These are phyloP conservation scores for Botrytis porri DNA, from an alignment of 2,329 filamentous ascomycete genomes.

Conservation along the genomic window DNA sequence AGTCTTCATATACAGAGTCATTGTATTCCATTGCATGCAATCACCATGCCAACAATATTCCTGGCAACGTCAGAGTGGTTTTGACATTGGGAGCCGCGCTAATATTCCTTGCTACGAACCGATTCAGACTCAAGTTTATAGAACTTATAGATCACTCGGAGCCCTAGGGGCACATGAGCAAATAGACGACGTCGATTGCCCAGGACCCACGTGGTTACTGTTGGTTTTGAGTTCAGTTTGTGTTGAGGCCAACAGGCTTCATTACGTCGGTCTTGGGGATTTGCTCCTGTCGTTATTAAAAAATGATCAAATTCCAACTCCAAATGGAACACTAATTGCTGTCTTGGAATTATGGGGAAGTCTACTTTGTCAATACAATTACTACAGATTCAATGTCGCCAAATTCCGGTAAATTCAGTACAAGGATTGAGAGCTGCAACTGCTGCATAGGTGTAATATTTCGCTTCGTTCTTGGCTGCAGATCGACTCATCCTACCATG, in stretches of 20 bases:
- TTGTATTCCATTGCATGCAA: not conserved
- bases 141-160: not conserved
- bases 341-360: not conserved
- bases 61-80: not conserved
- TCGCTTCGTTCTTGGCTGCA: conserved; percentile 6
- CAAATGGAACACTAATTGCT: not conserved
- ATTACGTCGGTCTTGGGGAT: not conserved
- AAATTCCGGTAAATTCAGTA: too few relatives aligned
- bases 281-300: too few relatives aligned
- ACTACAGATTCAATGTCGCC: not conserved
- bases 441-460: not conserved
- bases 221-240: not conserved
- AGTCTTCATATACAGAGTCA: not conserved
- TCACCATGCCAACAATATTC: not conserved
- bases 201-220: not conserved
- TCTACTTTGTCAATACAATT: not conserved
- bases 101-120: not conserved
- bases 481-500: not conserved
- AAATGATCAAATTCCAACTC: not conserved
- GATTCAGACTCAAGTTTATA: too few relatives aligned
- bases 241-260: not conserved
- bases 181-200: not conserved
- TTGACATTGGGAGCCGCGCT: not conserved
- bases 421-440: not conserved
- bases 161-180: not conserved